Base-by-base conservation (phyloP, 2,329 filamentous ascomycete species). In the Aspergillus sp. region DNA sequence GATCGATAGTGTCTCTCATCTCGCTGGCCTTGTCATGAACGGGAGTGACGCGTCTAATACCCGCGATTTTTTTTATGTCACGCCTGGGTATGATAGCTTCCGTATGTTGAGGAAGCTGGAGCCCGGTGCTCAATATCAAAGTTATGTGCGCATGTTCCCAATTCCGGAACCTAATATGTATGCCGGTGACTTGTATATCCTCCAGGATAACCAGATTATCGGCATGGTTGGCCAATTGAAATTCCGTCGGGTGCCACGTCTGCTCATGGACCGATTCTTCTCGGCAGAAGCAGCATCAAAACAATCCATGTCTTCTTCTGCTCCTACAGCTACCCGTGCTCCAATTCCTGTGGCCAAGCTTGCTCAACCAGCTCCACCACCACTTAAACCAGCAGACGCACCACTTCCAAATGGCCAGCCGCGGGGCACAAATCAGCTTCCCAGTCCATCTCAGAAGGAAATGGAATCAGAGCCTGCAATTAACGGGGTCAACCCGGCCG, bases 121-220 rank as follows among this genome's bases (percentile, higher is more conserved):
- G 5, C 45, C 68, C 1, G 64, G 64, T 2, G 65, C 26, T 22
- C 64, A 59, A 30, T 75, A 76, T 53, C 55, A 56, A n/a, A 65
- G 61, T 22, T 73, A 75, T 49, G 70, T 74, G 38, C 58, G 65
- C 30, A 73, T 73, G 71, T 58, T 63, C 13, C 67, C 68, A 2
- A 60, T 66, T 7, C 66, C 70, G 1, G 69, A 76, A 15, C 48
- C 64, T 3, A 66, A 64, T 8, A 56, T 72, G 15, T 77, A 68
- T 55, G 48, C 64, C 0, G 77, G 77, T 18, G 76, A 79, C 55
- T 68, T 78, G 3, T 76, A 74, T 52, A 66, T 77, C 17, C 53
- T 77, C 2, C 70, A 74, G 12, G 67, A 71, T 6, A 63, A 64
- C 5, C 56, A 45, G 1, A 66, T 77, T 15, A 58, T 77, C 1